Base-by-base conservation (phyloP, 1,284 basidiomycete genomes). In the Sporisorium graminicola region DNA sequence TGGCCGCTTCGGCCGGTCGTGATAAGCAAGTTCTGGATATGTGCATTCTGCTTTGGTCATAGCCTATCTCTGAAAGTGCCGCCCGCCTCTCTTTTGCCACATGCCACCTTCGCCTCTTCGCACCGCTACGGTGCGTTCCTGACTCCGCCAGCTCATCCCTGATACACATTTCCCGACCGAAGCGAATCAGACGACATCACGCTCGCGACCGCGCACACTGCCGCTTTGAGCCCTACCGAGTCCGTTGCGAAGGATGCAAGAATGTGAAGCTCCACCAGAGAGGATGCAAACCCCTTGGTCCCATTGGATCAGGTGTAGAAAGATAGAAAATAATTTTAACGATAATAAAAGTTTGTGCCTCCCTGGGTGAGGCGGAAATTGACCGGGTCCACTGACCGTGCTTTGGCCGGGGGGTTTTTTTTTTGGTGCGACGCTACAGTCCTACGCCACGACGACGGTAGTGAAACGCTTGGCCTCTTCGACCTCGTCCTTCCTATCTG, bases 21-120 rank as follows among this genome's bases (percentile, higher is more conserved):
- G 64, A 65, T 65, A 65, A 65, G 64, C 42, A 49, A 56, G 27
- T 64, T 51, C 61, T 64, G 54, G 53, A 51, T 46, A 14, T 44
- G 54, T 12, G 20, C n/a, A 14, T 26, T 42, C 13, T 20, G n/a
- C 43, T n/a, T n/a, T n/a, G n/a, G n/a, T n/a, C n/a, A 35, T 26
- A 29, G 55, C 43, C 55, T 57, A 57, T 47, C 55, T 57, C 44
- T 57, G 13, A n/a, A n/a, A n/a, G n/a, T n/a, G n/a, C n/a, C n/a
- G n/a, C n/a, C 37, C 13, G 8, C 9, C 9, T 14, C 29, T 24
- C 20, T 27, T 13, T 52, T 65, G 62, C 62, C 49, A 56, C 42
- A 65, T 54, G 58, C 58, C 27, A 35, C 50, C 44, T 44, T 55
- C 43, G 27, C n/a, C 46, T 31, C 46, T 51, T 12, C n/a, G 24